Percentiles rank a stretch among this genome's conserved stretches.
phyloP scores from a whole-genome alignment of 148 eudicot genomes.

The Rhododendron kiyosumense region DNA sequence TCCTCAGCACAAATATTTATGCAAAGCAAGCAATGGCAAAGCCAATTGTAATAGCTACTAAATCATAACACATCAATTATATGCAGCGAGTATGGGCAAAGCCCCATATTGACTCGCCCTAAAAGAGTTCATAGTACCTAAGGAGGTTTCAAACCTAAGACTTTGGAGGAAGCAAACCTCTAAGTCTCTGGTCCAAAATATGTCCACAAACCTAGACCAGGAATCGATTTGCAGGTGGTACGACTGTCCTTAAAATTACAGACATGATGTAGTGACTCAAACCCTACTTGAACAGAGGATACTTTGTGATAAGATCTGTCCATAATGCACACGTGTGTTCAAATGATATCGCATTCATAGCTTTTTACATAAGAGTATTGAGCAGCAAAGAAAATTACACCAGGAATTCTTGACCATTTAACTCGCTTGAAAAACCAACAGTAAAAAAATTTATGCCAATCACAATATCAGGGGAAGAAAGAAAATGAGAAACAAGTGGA shows the following conservation, averaged over 20 bases:
- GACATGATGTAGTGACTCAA: not conserved
- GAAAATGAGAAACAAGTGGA: not conserved
- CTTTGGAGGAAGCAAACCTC: not conserved
- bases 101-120: not conserved
- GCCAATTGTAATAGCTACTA: not conserved
- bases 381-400: not conserved
- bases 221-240: not conserved
- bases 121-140: not conserved
- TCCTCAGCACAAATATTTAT: not conserved
- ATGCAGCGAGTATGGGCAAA: not conserved
- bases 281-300: not conserved
- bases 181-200: not conserved
- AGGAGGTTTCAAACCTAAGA: not conserved
- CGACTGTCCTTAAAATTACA: not conserved
- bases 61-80: not conserved
- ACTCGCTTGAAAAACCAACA: not conserved
- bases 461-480: not conserved
- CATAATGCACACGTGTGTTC: not conserved
- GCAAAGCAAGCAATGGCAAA: not conserved
- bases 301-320: not conserved
- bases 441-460: not conserved
- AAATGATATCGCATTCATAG: not conserved
- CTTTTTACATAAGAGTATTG: not conserved
- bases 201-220: not conserved
- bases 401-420: not conserved